Evolutionary conservation across 306 rosid genomes (phyloP).

Genomic region (Mimosa bimucronata): DNA sequence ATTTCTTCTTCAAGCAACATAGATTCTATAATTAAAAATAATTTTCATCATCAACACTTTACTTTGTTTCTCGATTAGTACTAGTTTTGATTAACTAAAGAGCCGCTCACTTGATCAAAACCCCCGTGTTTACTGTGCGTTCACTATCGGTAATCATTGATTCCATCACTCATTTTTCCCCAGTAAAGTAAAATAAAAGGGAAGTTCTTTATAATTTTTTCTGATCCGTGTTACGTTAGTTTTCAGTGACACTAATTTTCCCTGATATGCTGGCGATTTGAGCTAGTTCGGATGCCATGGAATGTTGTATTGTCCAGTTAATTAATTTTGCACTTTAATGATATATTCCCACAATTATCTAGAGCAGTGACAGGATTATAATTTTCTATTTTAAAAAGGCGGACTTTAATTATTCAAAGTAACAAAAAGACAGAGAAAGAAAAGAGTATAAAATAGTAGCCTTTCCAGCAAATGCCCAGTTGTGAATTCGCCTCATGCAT

Average conservation of each 20-base stretch:
- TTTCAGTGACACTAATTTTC: background rate
- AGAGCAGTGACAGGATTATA: slow-evolving; percentile 12
- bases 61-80: slow-evolving; percentile 1
- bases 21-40: slow-evolving; percentile 1
- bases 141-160: background rate
- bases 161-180: background rate
- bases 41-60: background rate
- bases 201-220: background rate
- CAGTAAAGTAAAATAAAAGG: background rate
- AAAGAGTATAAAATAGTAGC: slow-evolving; percentile 31
- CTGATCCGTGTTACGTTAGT: background rate
- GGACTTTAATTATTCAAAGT: background rate
- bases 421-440: background rate
- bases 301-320: too few species aligned
- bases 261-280: background rate
- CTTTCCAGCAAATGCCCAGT: slow-evolving; percentile 41
- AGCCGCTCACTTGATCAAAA: slow-evolving; percentile 11
- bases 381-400: background rate
- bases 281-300: too few species aligned
- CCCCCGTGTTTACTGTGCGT: background rate
- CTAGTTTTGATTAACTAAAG: slow-evolving; percentile 1
- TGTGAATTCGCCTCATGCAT: slow-evolving; percentile 18
- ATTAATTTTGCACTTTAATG: background rate
- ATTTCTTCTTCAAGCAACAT: slow-evolving; percentile 28
- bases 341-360: background rate